phyloP scores from a whole-genome alignment of 257 asterid genomes.

The Echites panduratus region DNA sequence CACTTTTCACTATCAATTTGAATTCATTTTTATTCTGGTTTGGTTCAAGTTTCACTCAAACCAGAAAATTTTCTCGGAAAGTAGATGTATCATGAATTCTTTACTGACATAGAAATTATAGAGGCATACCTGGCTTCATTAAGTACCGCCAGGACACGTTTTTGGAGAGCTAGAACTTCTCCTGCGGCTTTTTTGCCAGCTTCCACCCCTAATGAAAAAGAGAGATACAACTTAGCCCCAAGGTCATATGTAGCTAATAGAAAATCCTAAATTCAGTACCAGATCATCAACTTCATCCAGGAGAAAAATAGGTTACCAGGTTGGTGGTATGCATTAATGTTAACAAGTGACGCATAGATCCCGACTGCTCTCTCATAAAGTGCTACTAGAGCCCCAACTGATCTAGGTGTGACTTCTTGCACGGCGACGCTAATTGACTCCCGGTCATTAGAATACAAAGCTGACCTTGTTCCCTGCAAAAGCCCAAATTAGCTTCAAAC shows the following conservation, averaged over 20 bases:
- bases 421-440: slow-evolving; percentile 98
- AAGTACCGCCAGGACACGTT: slow-evolving; percentile 89
- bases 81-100: background rate
- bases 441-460: slow-evolving; percentile 76
- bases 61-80: background rate
- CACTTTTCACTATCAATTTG: background rate
- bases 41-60: background rate
- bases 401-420: slow-evolving; percentile 93
- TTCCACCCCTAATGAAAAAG: slow-evolving; percentile 66
- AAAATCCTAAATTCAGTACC: background rate
- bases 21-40: background rate
- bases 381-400: slow-evolving; percentile 93
- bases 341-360: slow-evolving; percentile 83
- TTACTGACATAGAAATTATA: background rate
- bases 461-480: slow-evolving; percentile 90
- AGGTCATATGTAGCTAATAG: background rate
- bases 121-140: slow-evolving; percentile 86
- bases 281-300: background rate
- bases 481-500: slow-evolving; percentile 4
- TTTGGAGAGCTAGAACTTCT: slow-evolving; percentile 95
- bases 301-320: slow-evolving; percentile 56
- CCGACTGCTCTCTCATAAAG: slow-evolving; percentile 99
- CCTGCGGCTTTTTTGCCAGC: slow-evolving; percentile 99
- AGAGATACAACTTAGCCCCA: background rate
- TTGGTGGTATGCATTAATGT: slow-evolving; percentile 96